A percentile compares a stretch with the other conserved stretches of the same genome.
Evolutionary conservation across 2,329 filamentous ascomycete species (phyloP).

Genomic region (Huntiella omanensis): DNA sequence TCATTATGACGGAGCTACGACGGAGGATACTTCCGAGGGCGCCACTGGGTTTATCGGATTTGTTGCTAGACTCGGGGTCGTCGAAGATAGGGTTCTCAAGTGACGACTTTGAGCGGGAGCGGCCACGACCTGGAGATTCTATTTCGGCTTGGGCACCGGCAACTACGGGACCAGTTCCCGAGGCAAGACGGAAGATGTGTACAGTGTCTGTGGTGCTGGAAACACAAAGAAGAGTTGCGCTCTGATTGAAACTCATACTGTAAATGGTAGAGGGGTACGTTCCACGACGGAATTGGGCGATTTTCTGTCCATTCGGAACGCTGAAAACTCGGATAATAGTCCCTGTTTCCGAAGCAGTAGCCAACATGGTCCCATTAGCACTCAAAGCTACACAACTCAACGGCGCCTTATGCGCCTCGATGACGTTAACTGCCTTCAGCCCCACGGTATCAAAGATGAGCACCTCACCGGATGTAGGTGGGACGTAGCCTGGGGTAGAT

Average conservation of each 20-base stretch:
- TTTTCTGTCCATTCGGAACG: slow-evolving; percentile 73
- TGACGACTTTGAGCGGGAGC: slow-evolving; percentile 15
- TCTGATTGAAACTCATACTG: slow-evolving; percentile 97
- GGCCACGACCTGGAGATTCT: slow-evolving; percentile 21
- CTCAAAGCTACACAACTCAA: slow-evolving; percentile 83
- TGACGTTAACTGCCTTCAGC: slow-evolving; percentile 82
- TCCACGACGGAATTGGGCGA: slow-evolving; percentile 88
- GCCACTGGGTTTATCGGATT: slow-evolving; percentile 23
- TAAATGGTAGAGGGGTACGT: slow-evolving; percentile 93
- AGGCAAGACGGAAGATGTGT: slow-evolving; percentile 74
- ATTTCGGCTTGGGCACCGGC: slow-evolving; percentile 19
- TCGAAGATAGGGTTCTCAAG: neutral
- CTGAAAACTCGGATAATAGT: slow-evolving; percentile 95
- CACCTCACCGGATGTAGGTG: slow-evolving; percentile 78
- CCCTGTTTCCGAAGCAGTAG: slow-evolving; percentile 90
- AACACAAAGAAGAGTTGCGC: slow-evolving; percentile 80
- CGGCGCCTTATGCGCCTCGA: slow-evolving; percentile 85
- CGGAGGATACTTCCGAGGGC: slow-evolving; percentile 80
- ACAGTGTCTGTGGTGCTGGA: slow-evolving; percentile 93
- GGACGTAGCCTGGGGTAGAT: slow-evolving; percentile 44
- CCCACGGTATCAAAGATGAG: slow-evolving; percentile 81
- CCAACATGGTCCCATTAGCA: slow-evolving; percentile 75
- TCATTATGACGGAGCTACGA: slow-evolving; percentile 87
- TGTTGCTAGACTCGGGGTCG: neutral
- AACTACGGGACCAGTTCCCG: slow-evolving; percentile 21